Percentiles rank a stretch among this genome's conserved stretches.
Evolutionary conservation across 495 filamentous ascomycete genomes (phyloP).

Genomic region (Cercophora newfieldiana): DNA sequence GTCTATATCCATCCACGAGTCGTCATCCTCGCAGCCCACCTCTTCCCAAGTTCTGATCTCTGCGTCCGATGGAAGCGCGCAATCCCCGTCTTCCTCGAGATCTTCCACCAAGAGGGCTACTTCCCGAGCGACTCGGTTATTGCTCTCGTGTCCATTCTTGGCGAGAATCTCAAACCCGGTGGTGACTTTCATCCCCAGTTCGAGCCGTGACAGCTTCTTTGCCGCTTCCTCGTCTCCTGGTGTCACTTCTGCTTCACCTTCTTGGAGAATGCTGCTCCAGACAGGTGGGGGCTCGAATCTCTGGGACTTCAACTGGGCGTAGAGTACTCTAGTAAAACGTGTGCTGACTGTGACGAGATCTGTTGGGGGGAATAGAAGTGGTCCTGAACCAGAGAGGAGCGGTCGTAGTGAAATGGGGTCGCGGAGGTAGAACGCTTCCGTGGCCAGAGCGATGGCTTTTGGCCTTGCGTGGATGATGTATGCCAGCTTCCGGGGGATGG

Average conservation of each 20-base stretch:
- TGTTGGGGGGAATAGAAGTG: constrained; percentile 61
- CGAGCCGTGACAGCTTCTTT: constrained; percentile 49
- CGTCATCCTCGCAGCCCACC: constrained; percentile 66
- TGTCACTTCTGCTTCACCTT: constrained; percentile 12
- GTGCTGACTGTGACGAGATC: constrained; percentile 79
- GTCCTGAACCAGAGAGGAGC: constrained; percentile 50
- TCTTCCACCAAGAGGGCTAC: constrained; percentile 75
- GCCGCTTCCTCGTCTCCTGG: constrained; percentile 31
- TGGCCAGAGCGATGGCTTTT: constrained; percentile 72
- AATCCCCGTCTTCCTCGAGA: constrained; percentile 56
- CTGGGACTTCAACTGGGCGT: constrained; percentile 89
- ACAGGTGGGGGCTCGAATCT: constrained; percentile 67
- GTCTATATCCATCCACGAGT: constrained; percentile 91
- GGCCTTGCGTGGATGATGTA: constrained; percentile 73
- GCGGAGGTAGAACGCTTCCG: constrained; percentile 90
- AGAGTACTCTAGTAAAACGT: constrained; percentile 83
- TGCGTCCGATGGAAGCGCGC: constrained; percentile 64
- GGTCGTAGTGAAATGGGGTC: constrained; percentile 77
- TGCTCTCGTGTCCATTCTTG: constrained; percentile 59
- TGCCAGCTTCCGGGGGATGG: constrained; percentile 80
- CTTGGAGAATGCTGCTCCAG: constrained; percentile 54
- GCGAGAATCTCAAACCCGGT: constrained; percentile 91
- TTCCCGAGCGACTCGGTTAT: constrained; percentile 67
- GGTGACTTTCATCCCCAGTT: constrained; percentile 85
- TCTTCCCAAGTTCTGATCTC: constrained; percentile 72